Evolutionary conservation across 2,329 filamentous ascomycete genomes (phyloP).

Genomic region (Davidsoniella australis): DNA sequence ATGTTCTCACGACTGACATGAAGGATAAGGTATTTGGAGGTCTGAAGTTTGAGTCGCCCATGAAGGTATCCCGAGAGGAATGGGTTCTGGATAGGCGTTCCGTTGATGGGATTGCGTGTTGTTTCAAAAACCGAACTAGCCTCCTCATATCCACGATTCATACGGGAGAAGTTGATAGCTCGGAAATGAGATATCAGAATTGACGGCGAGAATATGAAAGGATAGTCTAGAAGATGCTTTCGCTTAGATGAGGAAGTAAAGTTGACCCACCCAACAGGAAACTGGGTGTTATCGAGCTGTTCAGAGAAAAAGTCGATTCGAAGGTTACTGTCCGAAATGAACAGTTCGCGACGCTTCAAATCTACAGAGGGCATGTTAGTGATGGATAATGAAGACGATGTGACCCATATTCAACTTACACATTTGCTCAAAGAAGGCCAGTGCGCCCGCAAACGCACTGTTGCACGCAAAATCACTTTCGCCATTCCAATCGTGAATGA

Average conservation of each 20-base stretch:
- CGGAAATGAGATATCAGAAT: constrained; percentile 71
- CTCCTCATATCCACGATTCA: constrained; percentile 65
- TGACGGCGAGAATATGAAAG: constrained; percentile 60
- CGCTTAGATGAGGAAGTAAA: constrained; percentile 43
- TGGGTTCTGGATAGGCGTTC: constrained; percentile 36
- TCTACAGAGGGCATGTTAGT: constrained; percentile 26
- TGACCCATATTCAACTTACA: constrained; percentile 33
- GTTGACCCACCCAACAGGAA: constrained; percentile 55
- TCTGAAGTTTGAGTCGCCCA: constrained; percentile 46
- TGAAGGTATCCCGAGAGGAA: constrained; percentile 45
- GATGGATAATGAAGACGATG: not conserved
- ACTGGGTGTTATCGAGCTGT: constrained; percentile 54
- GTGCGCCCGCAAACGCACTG: constrained; percentile 57
- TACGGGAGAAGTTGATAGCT: constrained; percentile 69
- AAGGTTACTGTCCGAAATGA: constrained; percentile 53
- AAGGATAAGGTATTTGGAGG: constrained; percentile 54
- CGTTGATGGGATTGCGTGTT: constrained; percentile 38
- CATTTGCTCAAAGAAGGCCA: constrained; percentile 56
- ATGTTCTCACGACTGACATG: constrained; percentile 51
- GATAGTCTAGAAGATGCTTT: constrained; percentile 61
- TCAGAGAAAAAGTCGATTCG: constrained; percentile 60
- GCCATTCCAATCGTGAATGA: constrained; percentile 70
- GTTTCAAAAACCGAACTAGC: constrained; percentile 40
- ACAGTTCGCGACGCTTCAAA: constrained; percentile 42
- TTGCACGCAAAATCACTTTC: constrained; percentile 51